phyloP scores from a whole-genome alignment of 2,329 filamentous ascomycete species.

The Teratosphaeria nubilosa region DNA sequence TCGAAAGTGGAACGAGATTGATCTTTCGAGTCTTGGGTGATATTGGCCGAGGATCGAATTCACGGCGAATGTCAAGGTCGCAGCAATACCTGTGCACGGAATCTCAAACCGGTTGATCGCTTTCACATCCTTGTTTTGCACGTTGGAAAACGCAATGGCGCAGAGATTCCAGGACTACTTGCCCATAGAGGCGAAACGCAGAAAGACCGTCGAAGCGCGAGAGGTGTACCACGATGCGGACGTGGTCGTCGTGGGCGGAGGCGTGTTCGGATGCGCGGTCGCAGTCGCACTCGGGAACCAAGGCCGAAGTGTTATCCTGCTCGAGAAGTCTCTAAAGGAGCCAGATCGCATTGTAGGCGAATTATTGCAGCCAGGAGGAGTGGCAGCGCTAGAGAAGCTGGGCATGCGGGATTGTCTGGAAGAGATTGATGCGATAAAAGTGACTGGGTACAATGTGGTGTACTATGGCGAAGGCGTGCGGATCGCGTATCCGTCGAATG shows the following conservation, averaged over 20 bases:
- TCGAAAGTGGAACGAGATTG: not conserved
- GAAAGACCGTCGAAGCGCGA: not conserved
- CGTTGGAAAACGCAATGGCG: not conserved
- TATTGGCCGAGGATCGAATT: not conserved
- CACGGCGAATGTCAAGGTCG: not conserved
- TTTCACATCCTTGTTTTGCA: not conserved
- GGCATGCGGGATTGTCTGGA: constrained; percentile 77
- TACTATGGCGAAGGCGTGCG: constrained; percentile 64
- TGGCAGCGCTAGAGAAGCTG: constrained; percentile 66
- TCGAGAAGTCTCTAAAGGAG: constrained; percentile 83
- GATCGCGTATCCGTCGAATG: constrained; percentile 68
- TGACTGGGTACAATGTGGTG: constrained; percentile 78
- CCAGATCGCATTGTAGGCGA: constrained; percentile 95
- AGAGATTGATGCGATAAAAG: constrained; percentile 73
- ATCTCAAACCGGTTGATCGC: not conserved
- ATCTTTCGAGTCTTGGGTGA: not conserved
- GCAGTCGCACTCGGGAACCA: constrained; percentile 79
- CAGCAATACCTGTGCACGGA: not conserved
- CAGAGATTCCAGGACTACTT: not conserved
- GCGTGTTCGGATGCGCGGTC: constrained; percentile 77
- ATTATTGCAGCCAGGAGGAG: constrained; percentile 83
- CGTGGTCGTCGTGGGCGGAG: constrained; percentile 84
- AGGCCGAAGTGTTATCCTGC: constrained; percentile 77
- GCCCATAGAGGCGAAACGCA: not conserved
- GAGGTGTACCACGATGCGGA: constrained; percentile 54